Evolutionary conservation across 1,139 yeast species (phyloP).

Genomic region (Scheffersomyces segobiensis): DNA sequence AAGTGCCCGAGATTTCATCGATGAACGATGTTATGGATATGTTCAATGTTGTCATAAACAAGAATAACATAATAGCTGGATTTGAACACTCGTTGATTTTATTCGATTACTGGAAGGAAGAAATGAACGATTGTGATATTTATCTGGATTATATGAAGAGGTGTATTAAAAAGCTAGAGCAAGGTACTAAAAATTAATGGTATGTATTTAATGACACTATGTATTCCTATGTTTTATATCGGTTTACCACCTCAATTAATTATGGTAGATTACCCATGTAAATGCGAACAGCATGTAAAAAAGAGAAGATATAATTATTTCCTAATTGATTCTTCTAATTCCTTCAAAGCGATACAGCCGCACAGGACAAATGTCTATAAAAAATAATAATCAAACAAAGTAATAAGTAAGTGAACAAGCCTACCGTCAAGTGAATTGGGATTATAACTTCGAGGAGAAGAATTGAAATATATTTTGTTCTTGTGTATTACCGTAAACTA

Average conservation of each 20-base stretch:
- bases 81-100: conserved; percentile 35
- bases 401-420: background rate
- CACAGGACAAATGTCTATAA: too few relatives aligned
- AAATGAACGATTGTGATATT: conserved; percentile 34
- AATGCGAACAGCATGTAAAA: background rate
- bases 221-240: background rate
- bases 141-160: conserved; percentile 25
- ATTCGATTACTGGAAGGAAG: conserved; percentile 40
- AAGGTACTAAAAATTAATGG: background rate
- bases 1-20: conserved; percentile 5
- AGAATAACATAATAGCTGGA: conserved; percentile 22
- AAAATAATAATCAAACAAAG: too few relatives aligned
- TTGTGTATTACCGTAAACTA: background rate
- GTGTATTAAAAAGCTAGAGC: conserved; percentile 17
- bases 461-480: background rate
- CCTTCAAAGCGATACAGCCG: too few relatives aligned
- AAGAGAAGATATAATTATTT: too few relatives aligned
- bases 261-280: background rate
- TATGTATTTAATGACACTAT: background rate
- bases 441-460: background rate
- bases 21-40: conserved; percentile 12
- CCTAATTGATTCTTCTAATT: too few relatives aligned
- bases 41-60: conserved; percentile 25
- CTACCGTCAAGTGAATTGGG: background rate
- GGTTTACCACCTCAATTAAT: background rate